Base-by-base conservation (phyloP, 345 rosid genomes). In the Dimocarpus longan region DNA sequence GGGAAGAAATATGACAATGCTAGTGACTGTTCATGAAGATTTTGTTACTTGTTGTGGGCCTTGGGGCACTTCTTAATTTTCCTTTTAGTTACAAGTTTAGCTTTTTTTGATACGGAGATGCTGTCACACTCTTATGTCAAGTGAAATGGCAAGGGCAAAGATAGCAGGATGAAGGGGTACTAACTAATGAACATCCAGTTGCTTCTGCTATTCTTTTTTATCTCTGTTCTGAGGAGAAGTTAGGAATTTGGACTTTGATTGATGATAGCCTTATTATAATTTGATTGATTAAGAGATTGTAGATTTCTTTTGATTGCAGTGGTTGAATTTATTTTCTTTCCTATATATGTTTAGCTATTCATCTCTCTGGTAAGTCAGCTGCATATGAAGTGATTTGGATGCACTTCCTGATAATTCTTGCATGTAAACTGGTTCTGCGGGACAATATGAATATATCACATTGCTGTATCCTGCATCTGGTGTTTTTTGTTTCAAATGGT, bases 401-500 rank as follows among this genome's bases (percentile, higher is more conserved):
- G 40, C 64, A 37, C 42, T 42, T 57, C 62, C 48, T 44, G 52
- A 70, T 21, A 8, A 16, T 28, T 60, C 43, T n/a, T 62, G 44
- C 50, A 16, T 26, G 46, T 19, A 62, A 57, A 70, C 37, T 28
- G 37, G 48, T 59, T 39, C 66, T 48, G 26, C 44, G 37, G 24
- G 46, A 57, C 13, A 42, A 26, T 62, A 42, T 50, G 21, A 26
- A 40, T n/a, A 21, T 60, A 46, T 79, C 40, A 76, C 22, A 62
- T 32, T 84, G 26, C 10, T 60, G 66, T 66, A 50, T 43, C 70
- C 13, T 50, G 18, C 32, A 43, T 57, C 10, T 64, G 43, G 40
- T 74, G 42, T 70, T 63, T 76, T 16, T 77, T 65, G 50, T 76
- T 77, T 56, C 48, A 37, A 28, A 50, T 64, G 10, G 71, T 76